Evolutionary conservation across 495 filamentous ascomycete species (phyloP).

Genomic region (Aspergillus ostianus): DNA sequence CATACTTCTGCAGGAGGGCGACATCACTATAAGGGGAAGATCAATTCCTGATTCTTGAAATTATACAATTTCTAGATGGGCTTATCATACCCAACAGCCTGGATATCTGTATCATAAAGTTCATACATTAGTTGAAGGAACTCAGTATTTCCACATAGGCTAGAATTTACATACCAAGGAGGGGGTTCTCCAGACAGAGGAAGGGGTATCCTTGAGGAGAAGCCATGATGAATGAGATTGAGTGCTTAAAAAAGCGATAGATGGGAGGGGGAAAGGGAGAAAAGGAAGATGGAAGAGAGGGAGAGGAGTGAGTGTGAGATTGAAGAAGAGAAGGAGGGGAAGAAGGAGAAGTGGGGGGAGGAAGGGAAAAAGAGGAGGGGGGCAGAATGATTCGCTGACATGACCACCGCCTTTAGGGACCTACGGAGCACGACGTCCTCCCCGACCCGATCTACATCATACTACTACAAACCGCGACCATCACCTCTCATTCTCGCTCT

Average conservation of each 20-base stretch:
- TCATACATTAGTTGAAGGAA: not conserved
- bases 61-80: not conserved
- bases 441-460: not conserved
- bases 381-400: conserved; percentile 22
- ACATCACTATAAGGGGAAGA: conserved; percentile 44
- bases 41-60: not conserved
- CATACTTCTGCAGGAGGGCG: conserved; percentile 85
- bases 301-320: conserved; percentile 13
- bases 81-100: conserved; percentile 66
- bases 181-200: conserved; percentile 91
- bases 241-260: conserved; percentile 7
- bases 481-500: conserved; percentile 2
- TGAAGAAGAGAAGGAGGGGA: conserved; percentile 10
- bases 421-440: not conserved
- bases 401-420: not conserved
- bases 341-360: conserved; percentile 17
- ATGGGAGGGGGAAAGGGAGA: conserved; percentile 3
- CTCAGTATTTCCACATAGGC: conserved; percentile 3
- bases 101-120: conserved; percentile 66
- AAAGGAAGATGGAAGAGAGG: not conserved
- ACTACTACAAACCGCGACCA: not conserved
- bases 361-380: conserved; percentile 27
- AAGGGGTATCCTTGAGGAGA: conserved; percentile 74
- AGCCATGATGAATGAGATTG: conserved; percentile 56
- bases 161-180: conserved; percentile 66